Evolutionary conservation across 192 early-diverging fungal species (phyloP).

Genomic region (Anaeromyces robustus): DNA sequence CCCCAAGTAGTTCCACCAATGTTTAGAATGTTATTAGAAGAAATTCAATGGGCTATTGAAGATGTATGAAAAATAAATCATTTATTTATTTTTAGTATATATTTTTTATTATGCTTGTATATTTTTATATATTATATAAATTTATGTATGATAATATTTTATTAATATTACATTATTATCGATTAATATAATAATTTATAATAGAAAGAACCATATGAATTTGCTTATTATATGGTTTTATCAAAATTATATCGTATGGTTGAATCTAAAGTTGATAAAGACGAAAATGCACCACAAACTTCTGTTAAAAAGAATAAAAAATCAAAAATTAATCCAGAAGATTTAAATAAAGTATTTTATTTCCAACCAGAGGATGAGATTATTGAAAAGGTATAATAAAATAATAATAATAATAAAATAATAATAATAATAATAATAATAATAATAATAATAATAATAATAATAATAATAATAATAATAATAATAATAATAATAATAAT

Average conservation of each 20-base stretch:
- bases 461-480: no score
- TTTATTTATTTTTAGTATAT: slow-evolving; percentile 1
- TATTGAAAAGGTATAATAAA: slow-evolving; percentile 36
- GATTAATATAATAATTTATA: background rate
- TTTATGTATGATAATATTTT: no score
- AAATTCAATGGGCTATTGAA: slow-evolving; percentile 55
- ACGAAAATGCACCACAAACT: slow-evolving; percentile 16
- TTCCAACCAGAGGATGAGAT: slow-evolving; percentile 90
- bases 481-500: no score
- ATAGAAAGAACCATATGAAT: slow-evolving; percentile 55
- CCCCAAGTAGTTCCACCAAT: slow-evolving; percentile 79
- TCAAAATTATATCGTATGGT: slow-evolving; percentile 70
- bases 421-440: no score
- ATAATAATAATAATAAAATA: no score
- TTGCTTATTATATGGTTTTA: slow-evolving; percentile 67
- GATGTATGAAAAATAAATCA: slow-evolving; percentile 23
- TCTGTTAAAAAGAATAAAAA: slow-evolving; percentile 13
- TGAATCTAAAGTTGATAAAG: slow-evolving; percentile 35
- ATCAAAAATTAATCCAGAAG: slow-evolving; percentile 8
- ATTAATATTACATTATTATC: no score
- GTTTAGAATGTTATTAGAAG: slow-evolving; percentile 76
- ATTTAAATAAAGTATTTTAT: slow-evolving; percentile 35
- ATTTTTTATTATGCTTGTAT: no score
- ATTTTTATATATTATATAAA: no score
- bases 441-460: no score